Conservation (phyloP, 2,329 filamentous ascomycete species). For the Fusarium sp. region DNA sequence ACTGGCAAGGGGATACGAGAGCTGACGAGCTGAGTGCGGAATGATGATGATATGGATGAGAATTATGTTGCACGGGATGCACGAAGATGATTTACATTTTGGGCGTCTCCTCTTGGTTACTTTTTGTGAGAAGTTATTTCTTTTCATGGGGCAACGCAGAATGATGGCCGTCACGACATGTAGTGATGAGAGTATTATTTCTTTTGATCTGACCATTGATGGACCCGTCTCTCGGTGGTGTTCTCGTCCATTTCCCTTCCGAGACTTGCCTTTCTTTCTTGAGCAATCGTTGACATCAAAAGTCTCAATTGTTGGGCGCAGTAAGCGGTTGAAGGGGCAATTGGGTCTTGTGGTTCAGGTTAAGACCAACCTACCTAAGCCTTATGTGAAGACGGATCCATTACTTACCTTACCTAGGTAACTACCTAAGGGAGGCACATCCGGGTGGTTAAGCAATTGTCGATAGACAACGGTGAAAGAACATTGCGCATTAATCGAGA, state of each 20-base stretch:
- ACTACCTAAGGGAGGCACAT: too few species aligned
- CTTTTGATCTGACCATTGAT: conserved; percentile 29
- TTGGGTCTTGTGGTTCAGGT: neutral
- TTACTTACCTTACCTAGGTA: neutral
- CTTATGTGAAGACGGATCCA: neutral
- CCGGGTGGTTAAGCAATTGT: neutral
- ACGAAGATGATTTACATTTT: neutral
- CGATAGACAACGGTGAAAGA: neutral
- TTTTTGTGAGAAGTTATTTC: neutral
- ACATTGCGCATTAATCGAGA: neutral
- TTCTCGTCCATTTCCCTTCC: conserved; percentile 6
- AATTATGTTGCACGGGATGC: neutral
- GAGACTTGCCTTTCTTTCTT: conserved; percentile 21
- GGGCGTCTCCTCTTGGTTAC: neutral
- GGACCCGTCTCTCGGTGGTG: conserved; percentile 14
- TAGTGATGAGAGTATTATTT: conserved; percentile 16
- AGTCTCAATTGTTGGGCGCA: conserved; percentile 23
- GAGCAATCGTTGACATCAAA: conserved; percentile 1
- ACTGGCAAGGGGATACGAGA: conserved; percentile 20
- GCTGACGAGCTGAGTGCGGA: neutral
- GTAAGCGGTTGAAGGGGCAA: conserved; percentile 5
- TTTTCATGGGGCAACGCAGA: neutral
- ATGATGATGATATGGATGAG: conserved; percentile 16
- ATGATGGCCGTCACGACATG: neutral
- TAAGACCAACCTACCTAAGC: neutral